phyloP scores from a whole-genome alignment of 768 basidiomycete genomes.

The Tulasnella sp. region DNA sequence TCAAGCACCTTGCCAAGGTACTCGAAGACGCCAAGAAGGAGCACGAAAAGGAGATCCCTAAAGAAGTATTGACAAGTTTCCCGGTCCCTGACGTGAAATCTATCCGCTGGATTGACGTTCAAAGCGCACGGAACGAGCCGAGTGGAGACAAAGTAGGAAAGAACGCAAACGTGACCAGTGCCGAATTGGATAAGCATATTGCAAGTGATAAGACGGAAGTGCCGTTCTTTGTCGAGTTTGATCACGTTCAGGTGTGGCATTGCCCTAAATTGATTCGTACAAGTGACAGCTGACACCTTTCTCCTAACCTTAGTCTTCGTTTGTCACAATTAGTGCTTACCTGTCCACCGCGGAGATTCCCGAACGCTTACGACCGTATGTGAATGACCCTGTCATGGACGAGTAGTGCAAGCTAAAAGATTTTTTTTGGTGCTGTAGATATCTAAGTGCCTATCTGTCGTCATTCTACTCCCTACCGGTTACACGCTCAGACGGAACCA shows the following conservation, averaged over 20 bases:
- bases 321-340: constrained; percentile 66
- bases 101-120: constrained; percentile 82
- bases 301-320: constrained; percentile 56
- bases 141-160: constrained; percentile 31
- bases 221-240: constrained; percentile 86
- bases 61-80: constrained; percentile 67
- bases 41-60: constrained; percentile 71
- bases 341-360: constrained; percentile 68
- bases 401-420: too few relatives aligned
- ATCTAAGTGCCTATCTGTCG: constrained; percentile 62
- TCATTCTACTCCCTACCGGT: constrained; percentile 87
- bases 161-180: constrained; percentile 19
- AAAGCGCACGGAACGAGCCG: constrained; percentile 51
- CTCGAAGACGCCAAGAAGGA: constrained; percentile 77
- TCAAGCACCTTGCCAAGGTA: constrained; percentile 50
- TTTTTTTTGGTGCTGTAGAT: constrained; percentile 32
- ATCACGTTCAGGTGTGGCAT: constrained; percentile 68
- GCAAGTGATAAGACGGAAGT: constrained; percentile 50
- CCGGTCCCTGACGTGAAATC: constrained; percentile 82
- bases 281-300: constrained; percentile 12
- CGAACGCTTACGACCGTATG: constrained; percentile 61
- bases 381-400: constrained; percentile 1
- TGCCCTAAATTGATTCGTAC: neutral
- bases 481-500: constrained; percentile 48
- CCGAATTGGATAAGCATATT: constrained; percentile 48